phyloP scores from a whole-genome alignment of 257 asterid species.

The Fraxinus americana region DNA sequence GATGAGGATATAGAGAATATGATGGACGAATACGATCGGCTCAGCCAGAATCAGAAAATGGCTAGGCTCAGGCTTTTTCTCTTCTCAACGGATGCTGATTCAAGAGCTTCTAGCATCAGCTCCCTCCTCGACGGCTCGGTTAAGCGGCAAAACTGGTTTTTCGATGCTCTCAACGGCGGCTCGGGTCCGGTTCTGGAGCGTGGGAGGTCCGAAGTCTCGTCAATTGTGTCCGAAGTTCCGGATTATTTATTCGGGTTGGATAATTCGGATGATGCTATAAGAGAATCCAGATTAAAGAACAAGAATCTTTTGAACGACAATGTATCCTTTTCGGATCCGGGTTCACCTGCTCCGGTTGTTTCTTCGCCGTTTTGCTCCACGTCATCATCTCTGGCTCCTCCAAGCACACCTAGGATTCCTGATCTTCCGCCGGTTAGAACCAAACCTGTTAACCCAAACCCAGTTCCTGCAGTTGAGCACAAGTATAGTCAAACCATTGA shows the following conservation, averaged over 20 bases:
- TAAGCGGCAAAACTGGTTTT: constrained; percentile 87
- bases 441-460: constrained; percentile 44
- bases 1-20: constrained; percentile 91
- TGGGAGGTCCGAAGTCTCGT: constrained; percentile 85
- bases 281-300: constrained; percentile 38
- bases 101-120: constrained; percentile 62
- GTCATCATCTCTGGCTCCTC: constrained; percentile 67
- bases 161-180: constrained; percentile 84
- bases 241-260: constrained; percentile 90
- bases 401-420: constrained; percentile 49
- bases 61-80: constrained; percentile 78
- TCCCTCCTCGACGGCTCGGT: constrained; percentile 87
- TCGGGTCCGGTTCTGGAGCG: constrained; percentile 59
- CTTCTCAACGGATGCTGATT: constrained; percentile 49
- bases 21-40: constrained; percentile 95
- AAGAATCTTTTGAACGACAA: constrained; percentile 42
- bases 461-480: constrained; percentile 33
- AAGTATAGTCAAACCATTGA: constrained; percentile 33
- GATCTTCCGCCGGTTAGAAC: constrained; percentile 87
- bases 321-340: constrained; percentile 65
- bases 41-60: constrained; percentile 50
- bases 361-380: constrained; percentile 76
- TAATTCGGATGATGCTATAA: constrained; percentile 60
- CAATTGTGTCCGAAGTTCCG: constrained; percentile 84
- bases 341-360: constrained; percentile 70